Evolutionary conservation across 2,329 filamentous ascomycete species (phyloP).

Genomic region (Fusarium sp.): DNA sequence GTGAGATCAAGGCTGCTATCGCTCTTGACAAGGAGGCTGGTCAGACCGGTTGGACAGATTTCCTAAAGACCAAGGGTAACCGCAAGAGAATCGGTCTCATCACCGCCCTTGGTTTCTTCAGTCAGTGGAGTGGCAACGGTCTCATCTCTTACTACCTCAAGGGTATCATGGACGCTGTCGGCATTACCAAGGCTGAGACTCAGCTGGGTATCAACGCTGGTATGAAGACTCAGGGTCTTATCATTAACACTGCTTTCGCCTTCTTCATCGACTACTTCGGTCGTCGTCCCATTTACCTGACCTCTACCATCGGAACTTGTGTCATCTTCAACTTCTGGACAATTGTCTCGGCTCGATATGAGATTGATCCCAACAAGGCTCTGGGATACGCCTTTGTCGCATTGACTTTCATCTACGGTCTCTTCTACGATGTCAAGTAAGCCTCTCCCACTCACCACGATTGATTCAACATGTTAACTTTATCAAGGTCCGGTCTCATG

Average conservation of each 20-base stretch:
- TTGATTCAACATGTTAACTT: neutral
- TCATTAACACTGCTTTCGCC: conserved; percentile 9
- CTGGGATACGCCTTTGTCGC: conserved; percentile 46
- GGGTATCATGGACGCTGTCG: conserved; percentile 24
- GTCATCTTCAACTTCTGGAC: conserved; percentile 45
- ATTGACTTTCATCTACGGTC: conserved; percentile 54
- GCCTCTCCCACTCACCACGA: accelerated
- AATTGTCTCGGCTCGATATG: conserved; percentile 41
- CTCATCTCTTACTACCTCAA: conserved; percentile 28
- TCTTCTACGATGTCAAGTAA: conserved; percentile 49
- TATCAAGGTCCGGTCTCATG: conserved; percentile 45
- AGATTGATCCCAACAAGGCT: conserved; percentile 33
- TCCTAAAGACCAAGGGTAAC: conserved; percentile 44
- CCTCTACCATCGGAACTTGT: conserved; percentile 37
- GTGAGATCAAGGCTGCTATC: conserved; percentile 33
- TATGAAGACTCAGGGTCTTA: conserved; percentile 24
- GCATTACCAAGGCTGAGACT: conserved; percentile 49
- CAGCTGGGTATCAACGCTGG: conserved; percentile 45
- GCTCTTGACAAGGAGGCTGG: conserved; percentile 32
- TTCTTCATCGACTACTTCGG: conserved; percentile 45
- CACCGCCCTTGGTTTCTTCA: conserved; percentile 26
- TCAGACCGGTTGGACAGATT: conserved; percentile 29
- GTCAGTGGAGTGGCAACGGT: conserved; percentile 33
- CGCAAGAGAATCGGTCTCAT: conserved; percentile 46
- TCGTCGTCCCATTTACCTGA: conserved; percentile 18